phyloP scores from a whole-genome alignment of 164 flowering plant species.

The Tinospora cordifolia region DNA sequence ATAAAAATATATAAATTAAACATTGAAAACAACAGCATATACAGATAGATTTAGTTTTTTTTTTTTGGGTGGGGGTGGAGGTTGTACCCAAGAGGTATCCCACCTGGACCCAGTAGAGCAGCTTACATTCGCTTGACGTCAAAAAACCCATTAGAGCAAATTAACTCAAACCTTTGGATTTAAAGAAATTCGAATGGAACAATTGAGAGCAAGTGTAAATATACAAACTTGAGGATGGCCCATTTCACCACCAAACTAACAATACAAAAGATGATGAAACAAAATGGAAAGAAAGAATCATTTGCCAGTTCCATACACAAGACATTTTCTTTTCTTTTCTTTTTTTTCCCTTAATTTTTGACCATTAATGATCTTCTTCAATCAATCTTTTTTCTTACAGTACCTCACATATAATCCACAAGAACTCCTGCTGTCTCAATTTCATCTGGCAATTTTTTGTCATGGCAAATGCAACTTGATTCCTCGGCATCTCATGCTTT shows the following conservation, averaged over 20 bases:
- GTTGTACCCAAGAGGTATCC: too few species aligned
- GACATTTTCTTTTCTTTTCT: slow-evolving; percentile 6
- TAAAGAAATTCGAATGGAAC: slow-evolving; percentile 19
- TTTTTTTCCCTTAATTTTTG: too few species aligned
- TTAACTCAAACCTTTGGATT: slow-evolving; percentile 14
- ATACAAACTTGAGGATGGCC: slow-evolving; percentile 20
- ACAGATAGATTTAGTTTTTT: too few species aligned
- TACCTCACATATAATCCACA: slow-evolving; percentile 1
- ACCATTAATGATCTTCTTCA: slow-evolving; percentile 24
- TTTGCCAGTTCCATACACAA: slow-evolving; percentile 16
- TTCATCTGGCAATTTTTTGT: slow-evolving; percentile 7
- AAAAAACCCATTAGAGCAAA: slow-evolving; percentile 4
- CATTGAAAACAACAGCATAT: too few species aligned
- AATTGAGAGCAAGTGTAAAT: slow-evolving; percentile 33
- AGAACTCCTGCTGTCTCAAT: not conserved
- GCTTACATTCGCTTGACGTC: too few species aligned
- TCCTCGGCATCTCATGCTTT: not conserved
- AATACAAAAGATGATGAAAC: slow-evolving; percentile 15
- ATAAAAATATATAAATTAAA: too few species aligned
- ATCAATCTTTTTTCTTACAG: slow-evolving; percentile 14
- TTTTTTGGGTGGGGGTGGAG: too few species aligned
- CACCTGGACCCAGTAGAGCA: too few species aligned
- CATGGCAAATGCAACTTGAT: not conserved
- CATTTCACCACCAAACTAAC: slow-evolving; percentile 19
- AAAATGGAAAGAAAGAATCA: slow-evolving; percentile 20